Base-by-base conservation (phyloP, 306 rosid species). In the Vigna angularis region DNA sequence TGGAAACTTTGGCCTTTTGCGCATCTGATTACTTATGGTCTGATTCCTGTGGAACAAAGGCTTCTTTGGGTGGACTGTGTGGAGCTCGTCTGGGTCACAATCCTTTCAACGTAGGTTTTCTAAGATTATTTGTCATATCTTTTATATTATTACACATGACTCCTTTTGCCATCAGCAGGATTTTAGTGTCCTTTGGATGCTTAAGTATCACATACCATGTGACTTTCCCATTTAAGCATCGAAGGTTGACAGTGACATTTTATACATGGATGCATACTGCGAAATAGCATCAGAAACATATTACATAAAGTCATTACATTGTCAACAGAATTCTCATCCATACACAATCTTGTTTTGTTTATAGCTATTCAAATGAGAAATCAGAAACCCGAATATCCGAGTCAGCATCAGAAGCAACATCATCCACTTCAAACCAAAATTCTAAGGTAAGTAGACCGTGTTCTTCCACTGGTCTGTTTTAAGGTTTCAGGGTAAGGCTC, bases 1-100 rank as follows among this genome's bases (percentile, higher is more conserved):
- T 93, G 99, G 99, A 91, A 95, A 82, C 98, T 95, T 68, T 91
- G 99, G 98, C 99, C 99, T 82, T 95, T 95, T 81, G 99, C 99
- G 32, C 99, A 93, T 93, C 80, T 95, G 76, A 73, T 93, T 84
- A 95, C 99, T n/a, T 91, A 95, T 80, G 97, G 99, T 66, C 83
- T 93, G 66, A 63, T 95, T 80, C 98, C 98, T 44, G 84, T 95
- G 66, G 99, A 93, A 61, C 99, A 93, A 88, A 87, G 99, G 89
- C 97, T 95, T 85, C 98, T 93, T 62, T 95, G 96, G 99, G 99
- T 93, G 83, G 99, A 95, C 76, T 88, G 98, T 17, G 86, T 95
- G 13, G 98, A 95, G 93, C 97, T 95, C 74, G 86, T 95, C 56
- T 95, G 99, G 99, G 98, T 95, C 78, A 95, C 99, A 53, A 91